Evolutionary conservation across 2,329 filamentous ascomycete species (phyloP).

Genomic region (Nothophoma quercina): DNA sequence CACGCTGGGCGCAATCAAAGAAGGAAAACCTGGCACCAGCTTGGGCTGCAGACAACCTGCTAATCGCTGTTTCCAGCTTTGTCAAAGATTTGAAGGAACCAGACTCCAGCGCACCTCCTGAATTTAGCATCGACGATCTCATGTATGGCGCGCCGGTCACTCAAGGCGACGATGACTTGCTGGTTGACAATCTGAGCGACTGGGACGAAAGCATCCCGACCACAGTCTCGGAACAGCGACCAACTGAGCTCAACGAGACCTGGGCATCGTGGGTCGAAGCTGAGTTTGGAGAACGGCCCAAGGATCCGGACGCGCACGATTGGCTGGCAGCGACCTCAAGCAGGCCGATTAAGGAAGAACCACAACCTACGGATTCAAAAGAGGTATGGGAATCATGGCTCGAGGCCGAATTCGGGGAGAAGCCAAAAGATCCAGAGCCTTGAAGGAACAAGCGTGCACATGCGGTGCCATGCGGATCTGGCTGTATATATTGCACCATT

Average conservation of each 20-base stretch:
- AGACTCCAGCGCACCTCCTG: not conserved
- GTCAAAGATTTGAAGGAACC: conserved; percentile 23
- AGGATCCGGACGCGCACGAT: conserved; percentile 27
- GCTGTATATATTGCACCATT: conserved; percentile 8
- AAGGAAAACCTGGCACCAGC: conserved; percentile 30
- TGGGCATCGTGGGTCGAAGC: conserved; percentile 41
- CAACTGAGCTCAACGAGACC: conserved; percentile 22
- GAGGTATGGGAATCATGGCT: conserved; percentile 17
- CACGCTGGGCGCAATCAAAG: conserved; percentile 23
- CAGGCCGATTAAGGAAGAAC: not conserved
- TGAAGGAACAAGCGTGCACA: not conserved
- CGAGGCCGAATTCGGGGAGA: conserved; percentile 12
- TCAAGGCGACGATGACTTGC: conserved; percentile 1
- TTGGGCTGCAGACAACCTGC: conserved; percentile 43
- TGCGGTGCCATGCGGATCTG: not conserved
- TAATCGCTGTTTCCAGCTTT: conserved; percentile 41
- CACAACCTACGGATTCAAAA: conserved; percentile 1
- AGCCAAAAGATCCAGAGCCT: not conserved
- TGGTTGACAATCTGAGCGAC: conserved; percentile 11
- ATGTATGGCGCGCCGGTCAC: conserved; percentile 10
- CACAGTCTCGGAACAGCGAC: conserved; percentile 1
- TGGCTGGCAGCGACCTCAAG: conserved; percentile 10
- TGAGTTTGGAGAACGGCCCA: conserved; percentile 36
- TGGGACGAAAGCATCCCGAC: conserved; percentile 10
- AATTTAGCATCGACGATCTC: conserved; percentile 15